phyloP scores from a whole-genome alignment of 495 filamentous ascomycete species.

The Bacidia rubella region DNA sequence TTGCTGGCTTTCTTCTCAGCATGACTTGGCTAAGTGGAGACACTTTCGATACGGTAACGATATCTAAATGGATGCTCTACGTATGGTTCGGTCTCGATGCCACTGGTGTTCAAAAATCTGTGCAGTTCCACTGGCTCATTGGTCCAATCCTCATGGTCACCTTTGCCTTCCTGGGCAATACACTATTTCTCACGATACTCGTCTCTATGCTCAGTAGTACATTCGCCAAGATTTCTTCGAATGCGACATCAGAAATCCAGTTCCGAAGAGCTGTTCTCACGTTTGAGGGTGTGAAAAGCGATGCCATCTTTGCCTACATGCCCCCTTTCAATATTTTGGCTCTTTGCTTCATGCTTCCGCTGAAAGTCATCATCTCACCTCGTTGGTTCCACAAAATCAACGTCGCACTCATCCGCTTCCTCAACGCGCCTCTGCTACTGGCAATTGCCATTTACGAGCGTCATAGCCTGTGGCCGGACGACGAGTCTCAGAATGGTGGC shows the following conservation, averaged over 20 bases:
- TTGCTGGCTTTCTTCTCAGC: slow-evolving; percentile 57
- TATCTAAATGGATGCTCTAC: slow-evolving; percentile 70
- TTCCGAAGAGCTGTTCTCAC: slow-evolving; percentile 61
- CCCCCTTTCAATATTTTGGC: slow-evolving; percentile 64
- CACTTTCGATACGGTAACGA: slow-evolving; percentile 36
- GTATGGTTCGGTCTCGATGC: slow-evolving; percentile 71
- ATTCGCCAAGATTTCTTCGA: slow-evolving; percentile 49
- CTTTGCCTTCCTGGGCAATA: slow-evolving; percentile 64
- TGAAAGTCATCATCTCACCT: slow-evolving; percentile 49
- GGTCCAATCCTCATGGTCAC: slow-evolving; percentile 57
- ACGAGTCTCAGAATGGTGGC: slow-evolving; percentile 23
- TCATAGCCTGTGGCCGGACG: slow-evolving; percentile 24
- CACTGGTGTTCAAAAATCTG: slow-evolving; percentile 52
- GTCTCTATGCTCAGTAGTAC: slow-evolving; percentile 65
- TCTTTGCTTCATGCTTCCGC: slow-evolving; percentile 45
- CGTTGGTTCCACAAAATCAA: slow-evolving; percentile 73
- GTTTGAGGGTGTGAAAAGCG: slow-evolving; percentile 61
- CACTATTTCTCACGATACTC: slow-evolving; percentile 61
- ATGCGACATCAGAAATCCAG: slow-evolving; percentile 55
- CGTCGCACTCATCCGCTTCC: slow-evolving; percentile 44
- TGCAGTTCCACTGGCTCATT: slow-evolving; percentile 50
- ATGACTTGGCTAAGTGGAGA: slow-evolving; percentile 46
- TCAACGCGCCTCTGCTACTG: slow-evolving; percentile 54
- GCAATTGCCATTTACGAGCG: slow-evolving; percentile 47
- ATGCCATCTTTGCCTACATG: slow-evolving; percentile 59